Conservation (phyloP, 495 filamentous ascomycete species). For the Thermochaetoides thermophila region DNA sequence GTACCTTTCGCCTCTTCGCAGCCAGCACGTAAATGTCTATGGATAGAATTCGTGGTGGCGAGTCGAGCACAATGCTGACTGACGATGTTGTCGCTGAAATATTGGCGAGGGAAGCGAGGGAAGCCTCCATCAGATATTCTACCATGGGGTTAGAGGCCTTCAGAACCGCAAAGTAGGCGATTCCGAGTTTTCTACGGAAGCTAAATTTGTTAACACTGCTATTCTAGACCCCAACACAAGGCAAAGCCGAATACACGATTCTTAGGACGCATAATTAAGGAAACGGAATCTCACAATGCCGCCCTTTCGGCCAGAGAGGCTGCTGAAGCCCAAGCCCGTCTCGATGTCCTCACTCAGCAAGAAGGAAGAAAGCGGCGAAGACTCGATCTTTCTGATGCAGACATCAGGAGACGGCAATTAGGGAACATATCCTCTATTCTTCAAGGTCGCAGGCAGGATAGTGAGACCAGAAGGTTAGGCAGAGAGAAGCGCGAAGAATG, state of each 20-base stretch:
- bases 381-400: slow-evolving; percentile 22
- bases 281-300: slow-evolving; percentile 81
- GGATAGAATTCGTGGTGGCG: slow-evolving; percentile 11
- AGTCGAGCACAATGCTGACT: slow-evolving; percentile 32
- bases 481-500: background rate
- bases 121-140: slow-evolving; percentile 55
- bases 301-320: slow-evolving; percentile 73
- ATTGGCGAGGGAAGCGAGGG: slow-evolving; percentile 57
- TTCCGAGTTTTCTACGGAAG: background rate
- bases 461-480: background rate
- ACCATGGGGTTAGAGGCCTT: slow-evolving; percentile 57
- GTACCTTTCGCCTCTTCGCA: too few species aligned
- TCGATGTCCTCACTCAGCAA: slow-evolving; percentile 28
- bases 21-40: too few species aligned
- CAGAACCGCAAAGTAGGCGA: slow-evolving; percentile 44
- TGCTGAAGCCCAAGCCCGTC: slow-evolving; percentile 34
- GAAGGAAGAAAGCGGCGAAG: slow-evolving; percentile 26
- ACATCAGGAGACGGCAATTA: slow-evolving; percentile 36
- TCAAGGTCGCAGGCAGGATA: slow-evolving; percentile 24
- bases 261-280: slow-evolving; percentile 71
- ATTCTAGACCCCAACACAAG: slow-evolving; percentile 40
- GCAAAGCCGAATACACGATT: slow-evolving; percentile 88
- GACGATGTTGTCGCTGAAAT: slow-evolving; percentile 66
- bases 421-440: slow-evolving; percentile 39
- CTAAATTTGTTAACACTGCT: slow-evolving; percentile 3